Base-by-base conservation (phyloP, 129 eudicot genomes). In the Flaveria robusta region DNA sequence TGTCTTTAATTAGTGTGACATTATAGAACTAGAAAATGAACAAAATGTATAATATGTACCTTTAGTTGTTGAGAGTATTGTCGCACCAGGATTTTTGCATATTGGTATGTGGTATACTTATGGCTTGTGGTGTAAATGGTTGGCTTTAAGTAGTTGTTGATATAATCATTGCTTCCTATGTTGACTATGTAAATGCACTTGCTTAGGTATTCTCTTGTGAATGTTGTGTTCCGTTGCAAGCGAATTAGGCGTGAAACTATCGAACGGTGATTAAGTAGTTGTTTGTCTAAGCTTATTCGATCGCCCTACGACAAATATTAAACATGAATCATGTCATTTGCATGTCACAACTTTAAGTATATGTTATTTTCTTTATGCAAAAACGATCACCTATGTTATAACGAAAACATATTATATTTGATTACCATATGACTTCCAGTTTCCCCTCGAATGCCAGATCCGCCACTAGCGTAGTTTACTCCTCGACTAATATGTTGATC, bases 111-210 rank as follows among this genome's bases (percentile, higher is more conserved):
- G 0, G 82, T 74, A 20, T 59, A 68, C 24, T 2, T 47, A 4
- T 5, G 69, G 71, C 76, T 84, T 2, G 71, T 55, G 39, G 81
- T 9, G 43, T 81, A 86, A 22, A 23, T 2, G 4, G 20, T 55
- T 29, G 86, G 86, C 72, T 27, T 20, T 1, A 87, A 72, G 81
- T 84, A 87, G 66, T 87, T 87, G 68, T 84, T 87, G 75, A 84
- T 72, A 63, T 87, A 87, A 43, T 84, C 88, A n/a, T 87, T 84
- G 54, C 84, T 87, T 63, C 91, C 91, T 11, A 81, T 69, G 22
- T 71, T 80, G 11, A 71, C 84, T 11, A 75, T 1, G 62, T 87
- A 87, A 14, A 87, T 50, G 80, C 88, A 81, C 60, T 75, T 81
- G 71, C 73, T 68, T 34, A 87, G 50, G 79, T 66, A 9, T 26